Base-by-base conservation (phyloP, 352 stramenopile species). In the Pythium oligandrum region DNA sequence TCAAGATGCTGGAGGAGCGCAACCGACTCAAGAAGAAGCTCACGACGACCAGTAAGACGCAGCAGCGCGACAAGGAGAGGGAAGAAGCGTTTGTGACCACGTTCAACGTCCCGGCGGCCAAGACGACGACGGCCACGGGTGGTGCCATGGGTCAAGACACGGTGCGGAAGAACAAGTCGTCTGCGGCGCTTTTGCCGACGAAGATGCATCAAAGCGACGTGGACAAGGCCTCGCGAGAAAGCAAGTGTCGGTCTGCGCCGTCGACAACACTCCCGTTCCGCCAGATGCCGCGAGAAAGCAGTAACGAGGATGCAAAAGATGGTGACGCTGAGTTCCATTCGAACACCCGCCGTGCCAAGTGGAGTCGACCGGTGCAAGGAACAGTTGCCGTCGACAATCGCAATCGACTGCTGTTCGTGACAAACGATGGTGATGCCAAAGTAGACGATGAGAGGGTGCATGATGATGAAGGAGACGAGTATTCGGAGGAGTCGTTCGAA, bases 401-500 rank as follows among this genome's bases (percentile, higher is more conserved):
- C 12, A 58, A 65, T 36, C 57, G 62, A 8, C 17, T 26, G 17
- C 17, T 26, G 17, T 26, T 26, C 17, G 17, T 26, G 17, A 26
- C 17, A 26, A 26, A 26, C 17, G 17, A 26, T 26, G 17, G 38
- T 12, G 12, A 42, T 42, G 38, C 12, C 38, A 42, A 42, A 8
- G 12, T 12, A 51, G 56, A 55, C 7, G 52, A 61, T 36, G 58
- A 63, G 1, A 54, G 59, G 9, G 48, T 55, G 8, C 35, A 55
- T 33, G 44, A 64, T 30, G 37, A 65, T 3, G 37, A 66, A 0
- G 67, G 86, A 34, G 77, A 90, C 4, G 75, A 61, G 17, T 93
- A 93, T 55, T 55, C 88, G 60, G 80, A 90, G 12, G 83, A 93
- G 38, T 91, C 80, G 0, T 93, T 93, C 61, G 83, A 93, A 60